Conservation (phyloP, 176 grass and related monocot species). For the Juncus inflexus region DNA sequence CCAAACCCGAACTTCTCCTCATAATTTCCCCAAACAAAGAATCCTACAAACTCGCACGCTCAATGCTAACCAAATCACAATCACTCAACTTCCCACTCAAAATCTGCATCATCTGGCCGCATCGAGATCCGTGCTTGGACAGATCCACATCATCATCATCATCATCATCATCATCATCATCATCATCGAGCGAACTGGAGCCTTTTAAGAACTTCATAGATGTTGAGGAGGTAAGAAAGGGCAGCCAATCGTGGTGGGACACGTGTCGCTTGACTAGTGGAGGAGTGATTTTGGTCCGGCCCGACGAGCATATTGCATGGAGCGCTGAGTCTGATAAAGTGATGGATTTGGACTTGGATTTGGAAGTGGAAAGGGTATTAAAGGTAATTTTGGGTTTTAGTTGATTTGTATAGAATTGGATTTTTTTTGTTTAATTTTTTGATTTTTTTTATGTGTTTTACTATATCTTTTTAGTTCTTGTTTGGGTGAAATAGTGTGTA, state of each 20-base stretch:
- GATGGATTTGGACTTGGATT: slow-evolving; percentile 15
- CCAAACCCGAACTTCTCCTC: slow-evolving; percentile 73
- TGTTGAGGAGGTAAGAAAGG: slow-evolving; percentile 47
- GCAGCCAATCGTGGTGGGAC: slow-evolving; percentile 70
- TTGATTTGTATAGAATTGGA: too few species aligned
- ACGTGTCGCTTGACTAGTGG: slow-evolving; percentile 45
- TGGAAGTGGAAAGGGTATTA: slow-evolving; percentile 49
- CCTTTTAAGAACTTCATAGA: slow-evolving; percentile 60
- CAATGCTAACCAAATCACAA: slow-evolving; percentile 39
- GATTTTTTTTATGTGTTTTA: too few species aligned
- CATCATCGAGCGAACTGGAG: slow-evolving; percentile 24
- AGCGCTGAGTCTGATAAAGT: slow-evolving; percentile 39
- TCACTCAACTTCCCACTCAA: slow-evolving; percentile 53
- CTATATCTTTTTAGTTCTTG: too few species aligned
- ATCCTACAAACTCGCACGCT: slow-evolving; percentile 60
- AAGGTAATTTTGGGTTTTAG: slow-evolving; percentile 37
- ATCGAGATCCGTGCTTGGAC: slow-evolving; percentile 27
- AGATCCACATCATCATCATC: slow-evolving; percentile 30
- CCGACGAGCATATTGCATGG: slow-evolving; percentile 93
- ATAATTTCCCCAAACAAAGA: slow-evolving; percentile 60
- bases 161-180: slow-evolving; percentile 13
- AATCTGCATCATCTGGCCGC: slow-evolving; percentile 74
- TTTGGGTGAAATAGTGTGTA: too few species aligned
- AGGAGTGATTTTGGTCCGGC: slow-evolving; percentile 68
- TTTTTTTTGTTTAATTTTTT: too few species aligned